Base-by-base conservation (phyloP, 306 rosid genomes). In the Astragalus glycyphyllos region DNA sequence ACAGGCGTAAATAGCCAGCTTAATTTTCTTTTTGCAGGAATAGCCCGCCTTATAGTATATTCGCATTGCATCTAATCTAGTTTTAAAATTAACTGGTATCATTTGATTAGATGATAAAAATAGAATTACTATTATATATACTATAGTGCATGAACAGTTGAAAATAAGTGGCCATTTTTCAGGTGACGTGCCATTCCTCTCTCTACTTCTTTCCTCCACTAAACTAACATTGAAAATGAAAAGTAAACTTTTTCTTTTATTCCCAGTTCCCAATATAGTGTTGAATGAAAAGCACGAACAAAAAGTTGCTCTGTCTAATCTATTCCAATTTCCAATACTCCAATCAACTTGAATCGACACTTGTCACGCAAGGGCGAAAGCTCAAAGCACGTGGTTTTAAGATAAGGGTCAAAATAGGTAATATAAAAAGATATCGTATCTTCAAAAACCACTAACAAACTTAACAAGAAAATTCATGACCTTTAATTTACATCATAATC, bases 211-310 rank as follows among this genome's bases (percentile, higher is more conserved):
- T 2, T 1, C 41, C 4, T 2, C 29, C 62, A 71, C 63, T 58
- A n/a, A 69, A n/a, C 35, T 11, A 7, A 23, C 4, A 20, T 8
- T 8, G 1, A 12, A 45, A 58, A 48, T 8, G 1, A 12, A 45
- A 58, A 48, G 11, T 10, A 51, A 29, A 14, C 5, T 78, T 47
- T 63, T 14, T 9, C 5, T 4, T 35, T 16, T 17, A 5, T 20
- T 57, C 20, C 57, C 38, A 54, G 1, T 44, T 69, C 5, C 59
- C 54, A 32, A 58, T 44, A 26, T 45, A 37, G 31, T 37, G 6
- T 7, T 47, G 42, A 13, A 16, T 65, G 74, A 65, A 77, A 55
- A 14, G 10, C 48, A 56, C 56, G 16, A 12, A 34, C 5, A 17
- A 48, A 48, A 48, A 41, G 40, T 60, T 32, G 12, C 66, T 58